phyloP scores from a whole-genome alignment of 352 stramenopile species.

The Aphanomyces invadans region DNA sequence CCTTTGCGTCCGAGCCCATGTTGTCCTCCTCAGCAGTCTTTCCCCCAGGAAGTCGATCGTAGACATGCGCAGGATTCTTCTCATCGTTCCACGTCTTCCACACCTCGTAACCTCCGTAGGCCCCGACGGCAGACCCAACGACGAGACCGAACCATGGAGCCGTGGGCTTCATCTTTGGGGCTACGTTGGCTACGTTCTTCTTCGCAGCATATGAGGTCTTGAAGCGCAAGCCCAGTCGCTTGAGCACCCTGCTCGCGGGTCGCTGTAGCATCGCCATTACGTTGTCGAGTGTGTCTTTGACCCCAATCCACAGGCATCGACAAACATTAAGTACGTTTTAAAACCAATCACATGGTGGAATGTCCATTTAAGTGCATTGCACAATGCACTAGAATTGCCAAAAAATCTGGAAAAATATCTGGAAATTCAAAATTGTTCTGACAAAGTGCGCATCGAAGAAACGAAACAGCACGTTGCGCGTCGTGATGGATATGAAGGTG shows the following conservation, averaged over 20 bases:
- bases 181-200: background rate
- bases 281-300: background rate
- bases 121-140: background rate
- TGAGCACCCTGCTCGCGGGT: background rate
- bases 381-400: too few species aligned
- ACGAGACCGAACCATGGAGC: background rate
- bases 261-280: background rate
- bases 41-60: constrained; percentile 43
- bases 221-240: background rate
- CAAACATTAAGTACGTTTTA: too few species aligned
- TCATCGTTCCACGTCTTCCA: constrained; percentile 23
- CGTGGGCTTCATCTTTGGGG: background rate
- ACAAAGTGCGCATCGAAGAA: too few species aligned
- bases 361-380: too few species aligned
- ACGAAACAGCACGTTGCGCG: too few species aligned
- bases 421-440: too few species aligned
- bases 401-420: too few species aligned
- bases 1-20: constrained; percentile 61
- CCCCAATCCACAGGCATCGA: background rate
- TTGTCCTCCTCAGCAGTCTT: constrained; percentile 51
- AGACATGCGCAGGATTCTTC: constrained; percentile 36
- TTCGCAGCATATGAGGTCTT: constrained; percentile 3
- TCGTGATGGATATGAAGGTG: background rate
- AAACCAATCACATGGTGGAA: too few species aligned
- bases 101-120: background rate